A percentile compares a stretch with the other conserved stretches of the same genome.
Conservation (phyloP, 768 basidiomycete genomes). For the Tulasnella sp. region DNA sequence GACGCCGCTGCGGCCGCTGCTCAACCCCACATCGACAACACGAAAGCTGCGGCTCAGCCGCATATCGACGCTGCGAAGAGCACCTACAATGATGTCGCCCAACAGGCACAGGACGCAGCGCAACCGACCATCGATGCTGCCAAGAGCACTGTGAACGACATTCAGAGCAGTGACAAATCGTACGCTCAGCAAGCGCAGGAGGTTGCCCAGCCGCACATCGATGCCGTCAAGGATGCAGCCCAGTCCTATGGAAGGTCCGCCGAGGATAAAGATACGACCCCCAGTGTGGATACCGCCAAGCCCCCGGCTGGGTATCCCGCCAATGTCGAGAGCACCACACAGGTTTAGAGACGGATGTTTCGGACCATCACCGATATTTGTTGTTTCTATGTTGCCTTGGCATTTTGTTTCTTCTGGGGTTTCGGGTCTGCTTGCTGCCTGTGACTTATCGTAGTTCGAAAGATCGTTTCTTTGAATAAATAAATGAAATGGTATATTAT, state of each 20-base stretch:
- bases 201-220: slow-evolving; percentile 1
- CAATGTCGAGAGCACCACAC: too few species aligned
- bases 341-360: neutral
- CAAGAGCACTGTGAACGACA: too few species aligned
- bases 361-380: neutral
- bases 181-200: neutral
- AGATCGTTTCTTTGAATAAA: too few species aligned
- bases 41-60: slow-evolving; percentile 32
- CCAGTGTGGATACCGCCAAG: neutral
- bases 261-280: neutral
- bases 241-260: neutral
- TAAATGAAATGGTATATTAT: too few species aligned
- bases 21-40: slow-evolving; percentile 35
- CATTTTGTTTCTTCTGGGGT: too few species aligned
- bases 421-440: too few species aligned
- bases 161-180: too few species aligned
- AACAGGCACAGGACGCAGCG: slow-evolving; percentile 10
- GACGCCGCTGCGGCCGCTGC: slow-evolving; percentile 22
- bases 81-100: slow-evolving; percentile 21
- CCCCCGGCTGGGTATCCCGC: too few species aligned
- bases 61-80: slow-evolving; percentile 26
- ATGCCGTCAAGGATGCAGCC: neutral
- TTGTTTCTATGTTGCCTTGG: neutral
- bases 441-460: too few species aligned
- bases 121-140: slow-evolving; percentile 9